These are phyloP conservation scores for Cicer pinnatifidum DNA, from an alignment of 306 rosid genomes.

Conservation along the genomic window DNA sequence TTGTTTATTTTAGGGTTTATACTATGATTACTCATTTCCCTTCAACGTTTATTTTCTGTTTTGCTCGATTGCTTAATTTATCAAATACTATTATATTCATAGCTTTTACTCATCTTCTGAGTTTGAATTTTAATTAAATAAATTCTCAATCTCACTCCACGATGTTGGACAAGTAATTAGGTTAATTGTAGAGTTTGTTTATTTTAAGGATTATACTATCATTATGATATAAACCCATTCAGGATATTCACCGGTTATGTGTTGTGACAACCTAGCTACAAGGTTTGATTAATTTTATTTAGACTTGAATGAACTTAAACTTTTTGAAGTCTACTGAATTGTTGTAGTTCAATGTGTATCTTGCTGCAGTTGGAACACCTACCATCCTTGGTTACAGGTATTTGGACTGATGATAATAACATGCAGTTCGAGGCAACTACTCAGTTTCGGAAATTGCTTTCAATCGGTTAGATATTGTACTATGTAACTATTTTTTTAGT, in stretches of 20 bases:
- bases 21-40: too few relatives aligned
- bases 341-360: background rate
- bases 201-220: background rate
- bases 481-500: background rate
- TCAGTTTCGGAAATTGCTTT: conserved; percentile 92
- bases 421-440: conserved; percentile 93
- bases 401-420: conserved; percentile 72
- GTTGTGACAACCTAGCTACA: background rate
- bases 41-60: background rate
- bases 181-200: conserved; percentile 16
- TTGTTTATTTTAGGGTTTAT: background rate
- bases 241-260: background rate
- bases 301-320: background rate
- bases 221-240: conserved; percentile 1
- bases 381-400: conserved; percentile 89
- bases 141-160: background rate
- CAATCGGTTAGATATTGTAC: conserved; percentile 71
- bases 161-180: background rate
- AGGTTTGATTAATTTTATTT: conserved; percentile 1
- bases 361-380: conserved; percentile 86
- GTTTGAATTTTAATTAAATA: background rate
- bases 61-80: conserved; percentile 1
- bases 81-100: background rate
- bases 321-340: conserved; percentile 7
- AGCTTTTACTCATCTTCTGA: too few relatives aligned